phyloP scores from a whole-genome alignment of 1,139 yeast species.

The Nakaseomyces sp. region DNA sequence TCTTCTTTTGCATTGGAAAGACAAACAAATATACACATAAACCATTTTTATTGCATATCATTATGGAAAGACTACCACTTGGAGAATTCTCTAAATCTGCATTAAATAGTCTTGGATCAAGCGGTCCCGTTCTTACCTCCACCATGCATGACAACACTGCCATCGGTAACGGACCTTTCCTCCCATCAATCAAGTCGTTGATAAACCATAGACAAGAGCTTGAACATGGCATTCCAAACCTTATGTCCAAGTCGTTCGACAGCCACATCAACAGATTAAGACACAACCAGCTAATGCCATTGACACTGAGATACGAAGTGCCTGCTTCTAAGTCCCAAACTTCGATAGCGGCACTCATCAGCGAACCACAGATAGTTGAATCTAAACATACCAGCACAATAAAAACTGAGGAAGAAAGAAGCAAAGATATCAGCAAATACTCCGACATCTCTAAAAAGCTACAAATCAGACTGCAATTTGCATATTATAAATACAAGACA shows the following conservation, averaged over 20 bases:
- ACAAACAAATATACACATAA: no score
- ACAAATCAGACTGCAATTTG: conserved; percentile 64
- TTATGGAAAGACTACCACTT: conserved; percentile 16
- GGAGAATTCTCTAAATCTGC: conserved; percentile 23
- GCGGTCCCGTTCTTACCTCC: not conserved
- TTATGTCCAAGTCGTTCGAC: conserved; percentile 2
- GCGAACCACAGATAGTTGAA: not conserved
- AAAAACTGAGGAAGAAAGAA: not conserved
- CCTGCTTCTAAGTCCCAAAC: conserved; percentile 7
- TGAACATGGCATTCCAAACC: not conserved
- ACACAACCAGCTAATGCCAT: not conserved
- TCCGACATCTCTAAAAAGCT: conserved; percentile 49
- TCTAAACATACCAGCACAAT: not conserved
- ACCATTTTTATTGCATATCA: not conserved
- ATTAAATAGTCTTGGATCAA: conserved; percentile 16
- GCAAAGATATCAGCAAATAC: conserved; percentile 8
- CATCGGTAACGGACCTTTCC: conserved; percentile 1
- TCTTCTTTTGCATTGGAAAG: no score
- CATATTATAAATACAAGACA: conserved; percentile 63
- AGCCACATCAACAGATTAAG: not conserved
- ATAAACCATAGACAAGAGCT: not conserved
- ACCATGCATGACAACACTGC: not conserved
- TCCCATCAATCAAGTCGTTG: conserved; percentile 5
- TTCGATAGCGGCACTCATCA: not conserved
- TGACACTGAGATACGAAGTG: conserved; percentile 5